Percentiles rank a stretch among this genome's conserved stretches.
phyloP scores from a whole-genome alignment of 2,329 filamentous ascomycete genomes.

The Graphiopsis chlorocephala region DNA sequence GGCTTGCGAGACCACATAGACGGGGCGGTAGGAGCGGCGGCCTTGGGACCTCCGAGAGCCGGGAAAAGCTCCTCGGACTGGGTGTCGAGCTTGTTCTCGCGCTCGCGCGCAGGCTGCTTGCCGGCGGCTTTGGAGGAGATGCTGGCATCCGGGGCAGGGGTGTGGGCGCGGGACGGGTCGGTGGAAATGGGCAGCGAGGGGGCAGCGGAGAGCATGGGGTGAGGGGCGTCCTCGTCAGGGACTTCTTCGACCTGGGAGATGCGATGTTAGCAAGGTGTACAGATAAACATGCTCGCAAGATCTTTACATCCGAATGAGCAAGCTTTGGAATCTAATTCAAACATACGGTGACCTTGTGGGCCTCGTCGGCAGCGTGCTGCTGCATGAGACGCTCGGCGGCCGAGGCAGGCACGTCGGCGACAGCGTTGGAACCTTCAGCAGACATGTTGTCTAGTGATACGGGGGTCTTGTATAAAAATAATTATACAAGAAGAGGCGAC shows the following conservation, averaged over 20 bases:
- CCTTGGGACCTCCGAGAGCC: slow-evolving; percentile 74
- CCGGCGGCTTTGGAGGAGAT: slow-evolving; percentile 63
- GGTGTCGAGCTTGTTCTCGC: slow-evolving; percentile 63
- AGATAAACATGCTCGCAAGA: too few relatives aligned
- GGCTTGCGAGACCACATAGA: slow-evolving; percentile 76
- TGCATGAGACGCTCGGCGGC: slow-evolving; percentile 54
- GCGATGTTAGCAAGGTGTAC: not conserved
- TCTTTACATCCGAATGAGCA: too few relatives aligned
- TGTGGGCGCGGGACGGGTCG: slow-evolving; percentile 33
- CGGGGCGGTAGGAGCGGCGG: slow-evolving; percentile 58
- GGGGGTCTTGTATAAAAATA: not conserved
- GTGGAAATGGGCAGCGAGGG: slow-evolving; percentile 46
- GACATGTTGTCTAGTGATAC: slow-evolving; percentile 22
- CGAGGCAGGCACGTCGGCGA: slow-evolving; percentile 17
- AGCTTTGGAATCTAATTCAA: not conserved
- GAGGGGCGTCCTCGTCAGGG: slow-evolving; percentile 72
- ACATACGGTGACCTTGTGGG: slow-evolving; percentile 59
- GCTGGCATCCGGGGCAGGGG: slow-evolving; percentile 37
- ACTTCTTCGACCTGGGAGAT: slow-evolving; percentile 59
- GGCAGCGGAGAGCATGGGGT: slow-evolving; percentile 45
- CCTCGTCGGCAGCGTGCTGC: slow-evolving; percentile 52
- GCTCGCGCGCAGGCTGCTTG: slow-evolving; percentile 63
- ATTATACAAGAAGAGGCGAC: slow-evolving; percentile 16
- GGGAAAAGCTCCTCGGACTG: slow-evolving; percentile 91
- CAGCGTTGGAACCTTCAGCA: slow-evolving; percentile 23